phyloP scores from a whole-genome alignment of 202 grass and related monocot species.

The Zoysia matrella region DNA sequence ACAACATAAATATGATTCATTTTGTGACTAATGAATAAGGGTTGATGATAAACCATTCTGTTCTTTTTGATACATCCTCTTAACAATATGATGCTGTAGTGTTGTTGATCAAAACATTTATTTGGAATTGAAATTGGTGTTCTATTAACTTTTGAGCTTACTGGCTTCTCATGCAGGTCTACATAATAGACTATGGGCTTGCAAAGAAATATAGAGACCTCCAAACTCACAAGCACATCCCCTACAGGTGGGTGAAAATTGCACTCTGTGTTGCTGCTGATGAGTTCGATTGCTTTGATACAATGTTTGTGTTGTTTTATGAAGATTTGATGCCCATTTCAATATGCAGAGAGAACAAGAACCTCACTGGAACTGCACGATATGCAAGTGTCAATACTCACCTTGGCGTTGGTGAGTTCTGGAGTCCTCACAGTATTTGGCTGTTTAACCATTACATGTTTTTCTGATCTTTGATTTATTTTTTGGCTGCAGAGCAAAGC shows the following conservation, averaged over 20 bases:
- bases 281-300: not conserved
- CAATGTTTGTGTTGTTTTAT: conserved; percentile 21
- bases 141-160: conserved; percentile 8
- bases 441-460: not conserved
- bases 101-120: not conserved
- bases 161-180: conserved; percentile 64
- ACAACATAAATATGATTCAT: not conserved
- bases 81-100: not conserved
- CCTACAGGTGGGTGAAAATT: conserved; percentile 72
- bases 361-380: no score
- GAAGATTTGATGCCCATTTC: not conserved
- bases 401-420: conserved; percentile 52
- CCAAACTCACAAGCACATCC: conserved; percentile 98
- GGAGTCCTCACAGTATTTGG: not conserved
- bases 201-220: conserved; percentile 97
- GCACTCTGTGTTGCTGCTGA: not conserved
- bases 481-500: conserved; percentile 55
- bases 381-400: no score
- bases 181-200: conserved; percentile 98
- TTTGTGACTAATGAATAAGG: not conserved
- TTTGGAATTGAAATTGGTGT: not conserved
- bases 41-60: not conserved
- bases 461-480: conserved; percentile 42
- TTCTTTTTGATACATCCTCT: not conserved
- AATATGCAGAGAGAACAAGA: no score